A percentile compares a stretch with the other conserved stretches of the same genome.
Evolutionary conservation across 768 basidiomycete species (phyloP).

Genomic region (Suillus hirtellus): DNA sequence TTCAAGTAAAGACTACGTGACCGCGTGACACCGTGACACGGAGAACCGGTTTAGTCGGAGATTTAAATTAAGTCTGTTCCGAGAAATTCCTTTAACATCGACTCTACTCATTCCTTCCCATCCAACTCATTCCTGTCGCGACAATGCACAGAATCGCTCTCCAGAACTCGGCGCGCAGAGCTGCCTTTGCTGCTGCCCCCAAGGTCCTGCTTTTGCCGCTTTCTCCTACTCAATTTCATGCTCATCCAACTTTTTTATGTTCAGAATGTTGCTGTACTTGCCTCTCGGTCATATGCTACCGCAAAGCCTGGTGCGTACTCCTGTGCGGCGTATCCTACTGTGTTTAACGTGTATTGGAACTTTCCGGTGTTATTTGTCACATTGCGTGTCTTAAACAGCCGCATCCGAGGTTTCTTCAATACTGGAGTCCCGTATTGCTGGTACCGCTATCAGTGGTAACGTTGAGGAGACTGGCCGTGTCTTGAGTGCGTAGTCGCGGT

Average conservation of each 20-base stretch:
- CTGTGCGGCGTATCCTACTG: not conserved
- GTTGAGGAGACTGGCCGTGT: constrained; percentile 99
- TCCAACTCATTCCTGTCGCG: constrained; percentile 44
- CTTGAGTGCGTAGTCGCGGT: constrained; percentile 66
- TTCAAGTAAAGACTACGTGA: constrained; percentile 12
- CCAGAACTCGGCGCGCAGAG: constrained; percentile 79
- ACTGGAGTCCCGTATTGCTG: constrained; percentile 97
- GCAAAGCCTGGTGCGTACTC: constrained; percentile 89
- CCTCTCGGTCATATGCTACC: constrained; percentile 89
- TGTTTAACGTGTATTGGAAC: constrained; percentile 18
- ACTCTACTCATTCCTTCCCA: constrained; percentile 44
- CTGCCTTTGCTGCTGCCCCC: constrained; percentile 65
- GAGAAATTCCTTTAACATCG: constrained; percentile 33
- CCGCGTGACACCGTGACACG: constrained; percentile 11
- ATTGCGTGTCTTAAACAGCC: constrained; percentile 53
- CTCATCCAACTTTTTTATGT: constrained; percentile 16
- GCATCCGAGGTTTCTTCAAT: constrained; percentile 99
- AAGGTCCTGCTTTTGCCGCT: constrained; percentile 47
- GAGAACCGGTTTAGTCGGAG: constrained; percentile 30
- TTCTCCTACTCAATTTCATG: constrained; percentile 17
- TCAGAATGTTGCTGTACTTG: constrained; percentile 46
- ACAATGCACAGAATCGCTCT: constrained; percentile 85
- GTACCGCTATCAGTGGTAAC: constrained; percentile 85
- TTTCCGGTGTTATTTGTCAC: constrained; percentile 25
- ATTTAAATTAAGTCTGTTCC: constrained; percentile 34